Evolutionary conservation across 163 green algal species (phyloP).

Genomic region (Trebouxia gelatinosa): DNA sequence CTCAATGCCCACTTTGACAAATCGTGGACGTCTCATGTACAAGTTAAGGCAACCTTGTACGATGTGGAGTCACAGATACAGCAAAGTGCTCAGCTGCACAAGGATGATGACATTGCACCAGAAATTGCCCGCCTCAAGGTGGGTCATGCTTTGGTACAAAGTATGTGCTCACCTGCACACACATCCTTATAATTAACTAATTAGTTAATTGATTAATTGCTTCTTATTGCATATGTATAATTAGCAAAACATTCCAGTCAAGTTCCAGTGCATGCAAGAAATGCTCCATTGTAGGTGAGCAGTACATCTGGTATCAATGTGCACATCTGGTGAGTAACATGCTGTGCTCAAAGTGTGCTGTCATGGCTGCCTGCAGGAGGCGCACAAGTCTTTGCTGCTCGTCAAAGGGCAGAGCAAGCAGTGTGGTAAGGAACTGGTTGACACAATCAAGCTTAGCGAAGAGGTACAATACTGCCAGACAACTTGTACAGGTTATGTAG

Average conservation of each 20-base stretch:
- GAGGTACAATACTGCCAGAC: slow-evolving; percentile 32
- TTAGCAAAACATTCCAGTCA: too few relatives aligned
- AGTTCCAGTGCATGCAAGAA: too few relatives aligned
- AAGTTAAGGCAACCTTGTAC: slow-evolving; percentile 59
- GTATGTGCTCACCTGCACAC: neutral
- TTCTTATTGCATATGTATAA: neutral
- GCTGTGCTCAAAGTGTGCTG: neutral
- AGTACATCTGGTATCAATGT: too few relatives aligned
- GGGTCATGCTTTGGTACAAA: neutral
- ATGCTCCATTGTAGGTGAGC: too few relatives aligned
- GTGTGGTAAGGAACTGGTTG: slow-evolving; percentile 71
- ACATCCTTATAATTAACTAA: neutral
- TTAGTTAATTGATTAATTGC: neutral
- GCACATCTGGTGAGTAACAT: neutral
- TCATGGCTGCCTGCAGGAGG: slow-evolving; percentile 33
- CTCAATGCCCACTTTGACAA: slow-evolving; percentile 74
- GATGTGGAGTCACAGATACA: slow-evolving; percentile 66
- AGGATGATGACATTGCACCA: slow-evolving; percentile 63
- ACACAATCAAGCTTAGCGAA: slow-evolving; percentile 56
- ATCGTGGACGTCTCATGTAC: slow-evolving; percentile 53
- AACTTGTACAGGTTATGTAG: too few relatives aligned
- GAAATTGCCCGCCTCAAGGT: slow-evolving; percentile 64
- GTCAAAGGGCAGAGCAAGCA: slow-evolving; percentile 53
- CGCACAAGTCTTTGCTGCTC: slow-evolving; percentile 20
- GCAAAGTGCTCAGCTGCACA: slow-evolving; percentile 46